Percentiles rank a stretch among this genome's conserved stretches.
phyloP scores from a whole-genome alignment of 2,329 filamentous ascomycete genomes.

The Colletotrichum aenigma region DNA sequence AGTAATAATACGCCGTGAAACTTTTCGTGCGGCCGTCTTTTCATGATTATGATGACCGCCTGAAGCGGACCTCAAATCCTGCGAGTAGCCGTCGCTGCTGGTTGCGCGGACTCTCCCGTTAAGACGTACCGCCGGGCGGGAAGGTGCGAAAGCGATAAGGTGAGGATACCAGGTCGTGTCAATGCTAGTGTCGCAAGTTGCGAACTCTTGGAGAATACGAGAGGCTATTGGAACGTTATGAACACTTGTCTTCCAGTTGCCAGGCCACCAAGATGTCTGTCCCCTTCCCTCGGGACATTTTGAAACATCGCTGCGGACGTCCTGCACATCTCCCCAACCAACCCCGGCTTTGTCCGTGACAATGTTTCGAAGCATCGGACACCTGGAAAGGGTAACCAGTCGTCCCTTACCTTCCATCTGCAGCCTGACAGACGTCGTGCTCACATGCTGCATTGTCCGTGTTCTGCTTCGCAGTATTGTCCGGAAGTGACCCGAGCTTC shows the following conservation, averaged over 20 bases:
- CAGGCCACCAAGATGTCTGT: not conserved
- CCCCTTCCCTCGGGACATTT: not conserved
- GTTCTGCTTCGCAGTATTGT: not conserved
- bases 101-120: not conserved
- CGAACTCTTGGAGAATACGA: not conserved
- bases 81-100: not conserved
- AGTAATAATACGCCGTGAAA: not conserved
- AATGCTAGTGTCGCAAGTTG: not conserved
- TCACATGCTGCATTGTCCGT: not conserved
- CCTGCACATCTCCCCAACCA: not conserved
- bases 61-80: not conserved
- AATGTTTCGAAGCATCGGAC: slow-evolving; percentile 2
- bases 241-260: not conserved
- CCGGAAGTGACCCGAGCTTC: not conserved
- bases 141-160: not conserved
- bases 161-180: not conserved
- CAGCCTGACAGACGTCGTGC: not conserved
- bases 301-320: not conserved
- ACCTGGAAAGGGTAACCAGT: not conserved
- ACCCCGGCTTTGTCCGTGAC: not conserved
- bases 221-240: not conserved
- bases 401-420: not conserved
- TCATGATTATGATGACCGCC: not conserved
- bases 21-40: not conserved
- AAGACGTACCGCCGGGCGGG: not conserved